A percentile compares a stretch with the other conserved stretches of the same genome.
Conservation (phyloP, 2,329 filamentous ascomycete genomes). For the Akanthomyces uredinophilus region DNA sequence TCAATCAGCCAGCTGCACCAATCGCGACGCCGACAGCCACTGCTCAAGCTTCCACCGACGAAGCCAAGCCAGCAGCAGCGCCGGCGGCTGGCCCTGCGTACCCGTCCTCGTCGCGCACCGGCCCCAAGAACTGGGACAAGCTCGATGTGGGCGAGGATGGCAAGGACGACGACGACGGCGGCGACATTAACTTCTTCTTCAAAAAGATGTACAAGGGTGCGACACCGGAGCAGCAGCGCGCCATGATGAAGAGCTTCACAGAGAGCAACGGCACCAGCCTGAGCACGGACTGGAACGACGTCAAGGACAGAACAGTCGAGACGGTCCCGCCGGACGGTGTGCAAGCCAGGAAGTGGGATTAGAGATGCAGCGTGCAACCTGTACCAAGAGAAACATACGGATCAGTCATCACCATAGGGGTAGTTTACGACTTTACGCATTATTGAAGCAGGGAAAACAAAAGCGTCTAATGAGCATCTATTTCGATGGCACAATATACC, state of each 20-base stretch:
- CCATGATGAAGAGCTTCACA: constrained; percentile 96
- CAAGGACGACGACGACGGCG: constrained; percentile 52
- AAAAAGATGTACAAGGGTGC: constrained; percentile 78
- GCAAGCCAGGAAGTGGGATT: constrained; percentile 65
- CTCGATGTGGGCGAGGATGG: constrained; percentile 44
- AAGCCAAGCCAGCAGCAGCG: background rate
- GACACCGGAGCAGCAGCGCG: constrained; percentile 73
- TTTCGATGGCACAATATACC: no score
- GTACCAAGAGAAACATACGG: background rate
- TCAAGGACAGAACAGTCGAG: constrained; percentile 66
- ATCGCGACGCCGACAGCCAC: background rate
- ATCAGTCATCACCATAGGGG: no score
- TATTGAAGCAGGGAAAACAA: background rate
- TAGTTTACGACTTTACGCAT: background rate
- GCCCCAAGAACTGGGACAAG: constrained; percentile 90
- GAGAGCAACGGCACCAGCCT: constrained; percentile 92
- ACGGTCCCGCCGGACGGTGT: constrained; percentile 71
- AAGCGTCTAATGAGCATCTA: background rate
- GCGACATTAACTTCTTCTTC: constrained; percentile 77
- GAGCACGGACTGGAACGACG: constrained; percentile 88
- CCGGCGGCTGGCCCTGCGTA: constrained; percentile 51
- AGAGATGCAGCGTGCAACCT: background rate
- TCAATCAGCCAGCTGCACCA: background rate
- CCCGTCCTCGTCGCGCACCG: constrained; percentile 78
- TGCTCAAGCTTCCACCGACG: background rate